phyloP scores from a whole-genome alignment of 805 yeast genomes.

The Yamadazyma sp. region DNA sequence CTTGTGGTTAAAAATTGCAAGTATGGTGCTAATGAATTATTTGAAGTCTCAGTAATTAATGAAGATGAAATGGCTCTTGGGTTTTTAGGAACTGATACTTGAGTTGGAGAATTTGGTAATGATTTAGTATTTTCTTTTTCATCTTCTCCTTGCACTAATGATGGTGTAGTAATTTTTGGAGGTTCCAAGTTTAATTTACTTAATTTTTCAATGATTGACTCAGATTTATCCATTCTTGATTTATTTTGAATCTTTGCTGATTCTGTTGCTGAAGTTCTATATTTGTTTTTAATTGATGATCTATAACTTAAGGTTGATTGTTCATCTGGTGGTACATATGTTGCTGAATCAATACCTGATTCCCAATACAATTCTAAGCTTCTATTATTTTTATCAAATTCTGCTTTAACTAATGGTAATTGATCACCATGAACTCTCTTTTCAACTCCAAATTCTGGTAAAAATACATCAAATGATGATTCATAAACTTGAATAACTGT shows the following conservation, averaged over 20 bases:
- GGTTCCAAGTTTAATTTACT: constrained; percentile 47
- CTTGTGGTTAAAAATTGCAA: constrained; percentile 55
- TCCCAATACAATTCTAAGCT: constrained; percentile 88
- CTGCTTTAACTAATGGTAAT: constrained; percentile 87
- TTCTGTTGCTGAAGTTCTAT: constrained; percentile 65
- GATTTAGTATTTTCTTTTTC: constrained; percentile 15
- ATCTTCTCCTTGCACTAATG: constrained; percentile 1
- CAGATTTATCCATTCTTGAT: constrained; percentile 32
- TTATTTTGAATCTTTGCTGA: constrained; percentile 62
- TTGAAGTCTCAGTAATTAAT: constrained; percentile 13
- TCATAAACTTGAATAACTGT: constrained; percentile 91
- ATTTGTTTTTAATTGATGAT: constrained; percentile 73
- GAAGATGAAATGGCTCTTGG: constrained; percentile 15
- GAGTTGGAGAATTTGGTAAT: constrained; percentile 25
- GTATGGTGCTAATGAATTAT: constrained; percentile 50
- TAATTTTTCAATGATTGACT: constrained; percentile 47
- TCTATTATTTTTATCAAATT: constrained; percentile 68
- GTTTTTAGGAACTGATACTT: constrained; percentile 17
- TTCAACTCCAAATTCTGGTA: constrained; percentile 93
- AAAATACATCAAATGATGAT: constrained; percentile 88
- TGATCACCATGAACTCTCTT: constrained; percentile 98
- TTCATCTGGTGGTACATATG: constrained; percentile 89
- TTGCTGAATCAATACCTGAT: constrained; percentile 86
- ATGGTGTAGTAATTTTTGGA: constrained; percentile 37
- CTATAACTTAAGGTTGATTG: constrained; percentile 72